phyloP scores from a whole-genome alignment of 129 eudicot species.

The Arctium lappa region DNA sequence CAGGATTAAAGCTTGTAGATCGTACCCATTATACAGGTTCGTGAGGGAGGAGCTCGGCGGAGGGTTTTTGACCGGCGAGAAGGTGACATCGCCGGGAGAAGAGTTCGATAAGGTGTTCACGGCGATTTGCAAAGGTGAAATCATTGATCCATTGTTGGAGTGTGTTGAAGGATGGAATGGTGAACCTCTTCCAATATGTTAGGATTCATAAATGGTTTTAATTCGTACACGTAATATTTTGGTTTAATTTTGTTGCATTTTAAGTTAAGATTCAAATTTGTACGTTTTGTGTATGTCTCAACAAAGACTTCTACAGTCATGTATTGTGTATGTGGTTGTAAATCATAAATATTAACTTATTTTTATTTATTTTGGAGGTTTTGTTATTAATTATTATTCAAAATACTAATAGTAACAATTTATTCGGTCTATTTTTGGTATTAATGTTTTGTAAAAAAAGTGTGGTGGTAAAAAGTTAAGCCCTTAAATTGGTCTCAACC shows the following conservation, averaged over 20 bases:
- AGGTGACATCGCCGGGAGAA: conserved; percentile 38
- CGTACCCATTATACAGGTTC: conserved; percentile 36
- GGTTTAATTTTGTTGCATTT: conserved; percentile 1
- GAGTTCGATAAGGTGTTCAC: conserved; percentile 42
- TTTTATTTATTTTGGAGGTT: neutral
- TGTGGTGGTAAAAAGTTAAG: too few relatives aligned
- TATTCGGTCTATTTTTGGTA: too few relatives aligned
- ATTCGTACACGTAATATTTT: neutral
- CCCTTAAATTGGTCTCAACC: too few relatives aligned
- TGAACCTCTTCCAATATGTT: conserved; percentile 38
- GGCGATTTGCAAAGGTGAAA: conserved; percentile 29
- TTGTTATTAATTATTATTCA: too few relatives aligned
- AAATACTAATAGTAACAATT: too few relatives aligned
- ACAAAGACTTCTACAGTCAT: neutral
- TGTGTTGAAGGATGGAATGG: conserved; percentile 43
- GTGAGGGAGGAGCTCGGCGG: conserved; percentile 38
- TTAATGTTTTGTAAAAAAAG: too few relatives aligned
- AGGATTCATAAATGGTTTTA: neutral
- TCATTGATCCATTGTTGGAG: conserved; percentile 41
- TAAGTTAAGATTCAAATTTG: conserved; percentile 4
- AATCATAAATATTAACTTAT: conserved; percentile 18
- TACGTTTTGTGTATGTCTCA: conserved; percentile 2
- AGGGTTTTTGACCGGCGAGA: conserved; percentile 32
- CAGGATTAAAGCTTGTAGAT: conserved; percentile 43
- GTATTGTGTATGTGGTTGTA: conserved; percentile 11